phyloP scores from a whole-genome alignment of 2,329 filamentous ascomycete genomes.

The Paracorniculantispora psalliotae region DNA sequence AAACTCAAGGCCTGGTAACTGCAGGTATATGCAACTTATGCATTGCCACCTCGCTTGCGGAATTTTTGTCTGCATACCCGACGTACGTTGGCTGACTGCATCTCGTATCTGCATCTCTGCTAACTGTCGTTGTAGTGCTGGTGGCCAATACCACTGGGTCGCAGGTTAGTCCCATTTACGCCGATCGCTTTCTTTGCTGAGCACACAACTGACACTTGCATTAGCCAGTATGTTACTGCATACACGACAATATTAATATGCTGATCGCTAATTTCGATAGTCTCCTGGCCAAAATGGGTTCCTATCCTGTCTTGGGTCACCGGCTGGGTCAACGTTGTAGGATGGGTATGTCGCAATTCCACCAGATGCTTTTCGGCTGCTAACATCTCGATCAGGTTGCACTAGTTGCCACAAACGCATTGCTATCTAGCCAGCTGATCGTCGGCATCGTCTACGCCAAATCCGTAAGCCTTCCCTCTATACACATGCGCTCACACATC shows the following conservation, averaged over 20 bases:
- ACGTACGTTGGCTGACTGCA: constrained; percentile 23
- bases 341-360: constrained; percentile 42
- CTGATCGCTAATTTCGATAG: constrained; percentile 6
- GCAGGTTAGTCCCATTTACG: constrained; percentile 46
- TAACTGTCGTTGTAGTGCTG: constrained; percentile 29
- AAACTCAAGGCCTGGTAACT: constrained; percentile 23
- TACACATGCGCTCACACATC: neutral
- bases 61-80: constrained; percentile 61
- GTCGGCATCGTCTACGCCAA: constrained; percentile 60
- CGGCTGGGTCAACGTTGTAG: constrained; percentile 62
- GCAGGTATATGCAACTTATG: constrained; percentile 31
- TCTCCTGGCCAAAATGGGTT: constrained; percentile 22
- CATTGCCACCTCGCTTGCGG: constrained; percentile 61
- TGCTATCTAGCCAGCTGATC: constrained; percentile 62
- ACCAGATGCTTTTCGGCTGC: too few species aligned
- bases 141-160: constrained; percentile 68
- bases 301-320: constrained; percentile 28
- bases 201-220: constrained; percentile 31
- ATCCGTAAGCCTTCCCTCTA: constrained; percentile 24
- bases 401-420: constrained; percentile 61
- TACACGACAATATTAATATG: neutral
- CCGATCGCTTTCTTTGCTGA: constrained; percentile 48
- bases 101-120: neutral
- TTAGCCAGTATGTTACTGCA: constrained; percentile 7
- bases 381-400: constrained; percentile 36